Evolutionary conservation across 2,329 filamentous ascomycete genomes (phyloP).

Genomic region (Exophiala sp.): DNA sequence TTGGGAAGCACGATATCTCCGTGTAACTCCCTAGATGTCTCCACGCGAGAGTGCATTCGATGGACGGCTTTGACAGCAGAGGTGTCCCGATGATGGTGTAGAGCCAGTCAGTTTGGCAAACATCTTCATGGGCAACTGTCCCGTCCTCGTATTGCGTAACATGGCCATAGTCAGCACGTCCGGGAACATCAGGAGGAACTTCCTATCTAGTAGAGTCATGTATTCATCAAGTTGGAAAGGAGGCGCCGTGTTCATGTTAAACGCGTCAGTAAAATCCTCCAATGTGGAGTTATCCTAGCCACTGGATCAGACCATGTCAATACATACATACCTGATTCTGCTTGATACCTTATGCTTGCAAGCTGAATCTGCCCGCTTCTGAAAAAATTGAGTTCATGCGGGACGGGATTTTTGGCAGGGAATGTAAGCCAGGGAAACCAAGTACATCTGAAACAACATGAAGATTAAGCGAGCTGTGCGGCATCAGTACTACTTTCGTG

Average conservation of each 20-base stretch:
- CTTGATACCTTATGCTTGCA: background rate
- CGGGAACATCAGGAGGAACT: background rate
- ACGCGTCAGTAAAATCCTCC: background rate
- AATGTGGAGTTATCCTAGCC: too few relatives aligned
- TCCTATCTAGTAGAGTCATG: background rate
- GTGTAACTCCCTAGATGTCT: background rate
- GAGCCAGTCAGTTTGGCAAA: background rate
- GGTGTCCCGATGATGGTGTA: background rate
- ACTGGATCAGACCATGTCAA: too few relatives aligned
- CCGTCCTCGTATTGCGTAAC: background rate
- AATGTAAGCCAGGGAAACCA: background rate
- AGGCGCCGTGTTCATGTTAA: background rate
- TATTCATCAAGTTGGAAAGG: background rate
- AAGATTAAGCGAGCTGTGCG: slow-evolving; percentile 1
- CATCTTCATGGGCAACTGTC: background rate
- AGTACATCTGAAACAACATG: background rate
- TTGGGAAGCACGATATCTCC: background rate
- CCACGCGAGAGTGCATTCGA: background rate
- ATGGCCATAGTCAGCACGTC: background rate
- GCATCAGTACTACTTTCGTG: background rate
- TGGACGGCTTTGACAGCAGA: background rate
- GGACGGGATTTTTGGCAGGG: background rate
- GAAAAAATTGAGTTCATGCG: background rate
- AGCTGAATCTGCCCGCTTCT: background rate
- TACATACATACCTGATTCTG: background rate